Evolutionary conservation across 495 filamentous ascomycete genomes (phyloP).

Genomic region (Elaphomyces granulatus): DNA sequence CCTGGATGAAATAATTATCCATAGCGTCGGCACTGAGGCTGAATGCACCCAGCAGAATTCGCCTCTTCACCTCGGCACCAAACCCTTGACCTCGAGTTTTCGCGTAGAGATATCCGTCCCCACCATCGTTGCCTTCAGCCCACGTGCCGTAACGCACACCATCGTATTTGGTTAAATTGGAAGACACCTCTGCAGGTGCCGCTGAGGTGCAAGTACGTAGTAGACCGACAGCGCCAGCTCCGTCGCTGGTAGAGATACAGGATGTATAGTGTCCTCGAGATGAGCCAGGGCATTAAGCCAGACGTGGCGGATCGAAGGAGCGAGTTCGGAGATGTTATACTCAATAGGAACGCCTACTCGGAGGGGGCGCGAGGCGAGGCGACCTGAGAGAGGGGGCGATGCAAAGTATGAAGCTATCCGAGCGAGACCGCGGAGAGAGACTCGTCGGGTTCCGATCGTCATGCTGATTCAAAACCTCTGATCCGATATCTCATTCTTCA

Average conservation of each 20-base stretch:
- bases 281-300: conserved; percentile 48
- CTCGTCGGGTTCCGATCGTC: conserved; percentile 71
- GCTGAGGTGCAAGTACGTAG: conserved; percentile 85
- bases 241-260: conserved; percentile 74
- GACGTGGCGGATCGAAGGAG: conserved; percentile 45
- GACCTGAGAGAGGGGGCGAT: conserved; percentile 15
- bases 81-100: conserved; percentile 57
- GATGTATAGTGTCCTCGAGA: conserved; percentile 53
- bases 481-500: no score
- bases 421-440: conserved; percentile 38
- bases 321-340: conserved; percentile 79
- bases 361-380: conserved; percentile 19
- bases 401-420: conserved; percentile 22
- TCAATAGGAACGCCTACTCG: conserved; percentile 67
- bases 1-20: conserved; percentile 93
- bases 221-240: conserved; percentile 79
- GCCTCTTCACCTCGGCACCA: conserved; percentile 67
- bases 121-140: conserved; percentile 16
- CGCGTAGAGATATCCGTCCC: conserved; percentile 50
- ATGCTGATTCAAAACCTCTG: conserved; percentile 40
- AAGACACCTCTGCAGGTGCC: conserved; percentile 90
- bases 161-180: conserved; percentile 94
- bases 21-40: conserved; percentile 81
- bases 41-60: conserved; percentile 83
- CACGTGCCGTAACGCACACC: conserved; percentile 75